Evolutionary conservation across 768 basidiomycete species (phyloP), one percentile per base, ranked within the genome.

Genomic region (Phaeotremella fagi): DNA sequence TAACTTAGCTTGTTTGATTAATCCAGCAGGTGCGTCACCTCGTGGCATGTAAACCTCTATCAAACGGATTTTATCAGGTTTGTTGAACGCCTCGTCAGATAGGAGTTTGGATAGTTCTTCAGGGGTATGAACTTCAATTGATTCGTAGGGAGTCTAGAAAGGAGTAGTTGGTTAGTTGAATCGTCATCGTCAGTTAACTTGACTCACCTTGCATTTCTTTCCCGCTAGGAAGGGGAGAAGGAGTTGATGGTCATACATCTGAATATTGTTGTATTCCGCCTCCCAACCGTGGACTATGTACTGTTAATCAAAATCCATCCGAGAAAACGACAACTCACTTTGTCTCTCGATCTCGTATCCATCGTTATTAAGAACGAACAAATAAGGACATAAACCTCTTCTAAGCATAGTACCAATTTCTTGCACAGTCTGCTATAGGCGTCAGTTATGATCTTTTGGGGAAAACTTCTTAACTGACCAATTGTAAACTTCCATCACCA

Each of bases 261-360:
- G 78, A 60, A 98, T 85, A 68, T 95, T 85, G 71, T 94, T 94
- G 75, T 95, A 92, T 70, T 83, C 54, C 23, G 64, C 64, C 1
- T 48, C 54, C 25, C 50, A 52, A 26, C 77, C 77, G 65, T 78
- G 75, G 50, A 78, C 46, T 48, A 26, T 27, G 6, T 14, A 16
- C 11, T 6, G 16, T 11, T 48, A 16, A 48, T 6, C 44, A 18
- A 12, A 12, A 6, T 24, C 24, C 9, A 5, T 23, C 27, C 29
- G 7, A 15, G 26, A 48, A 29, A 6, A 5, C 9, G 18, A 48
- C 27, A 6, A 28, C 46, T 48, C 27, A 48, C 46, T 78, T 55
- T 90, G 86, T 38, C 86, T 81, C 77, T 98, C 92, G 48, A 98
- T 90, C 18, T 87, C 87, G 75, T 94, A 94, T 0, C 75, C 74